phyloP scores from a whole-genome alignment of 2,329 filamentous ascomycete species.

The Fusarium irregulare region DNA sequence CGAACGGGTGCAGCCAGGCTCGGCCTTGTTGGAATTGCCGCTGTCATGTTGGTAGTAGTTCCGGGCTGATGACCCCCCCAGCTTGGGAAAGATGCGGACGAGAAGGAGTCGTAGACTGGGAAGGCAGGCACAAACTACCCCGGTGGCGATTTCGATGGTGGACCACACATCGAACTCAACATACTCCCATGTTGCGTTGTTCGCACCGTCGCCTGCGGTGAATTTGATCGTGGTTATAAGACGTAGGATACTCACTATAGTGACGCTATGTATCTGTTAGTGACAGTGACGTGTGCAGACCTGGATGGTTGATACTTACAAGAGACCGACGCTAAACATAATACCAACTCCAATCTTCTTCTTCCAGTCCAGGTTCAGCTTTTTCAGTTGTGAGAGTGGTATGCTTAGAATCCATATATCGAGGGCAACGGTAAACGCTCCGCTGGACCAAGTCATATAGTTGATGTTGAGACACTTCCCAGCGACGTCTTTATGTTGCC shows the following conservation, averaged over 20 bases:
- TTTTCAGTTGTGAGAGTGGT: background rate
- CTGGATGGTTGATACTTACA: background rate
- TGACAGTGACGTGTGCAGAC: rapidly evolving
- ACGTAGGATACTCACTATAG: background rate
- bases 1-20: rapidly evolving
- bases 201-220: background rate
- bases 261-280: background rate
- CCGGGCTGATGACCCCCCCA: background rate
- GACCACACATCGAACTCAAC: background rate
- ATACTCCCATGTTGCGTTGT: background rate
- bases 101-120: background rate
- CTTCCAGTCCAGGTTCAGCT: background rate
- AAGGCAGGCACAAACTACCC: background rate
- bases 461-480: background rate
- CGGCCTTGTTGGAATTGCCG: background rate
- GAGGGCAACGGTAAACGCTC: background rate
- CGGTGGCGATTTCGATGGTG: background rate
- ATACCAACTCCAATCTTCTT: background rate
- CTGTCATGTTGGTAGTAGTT: background rate
- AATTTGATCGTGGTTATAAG: background rate
- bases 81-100: background rate
- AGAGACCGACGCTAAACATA: background rate
- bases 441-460: background rate
- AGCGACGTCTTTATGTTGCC: background rate
- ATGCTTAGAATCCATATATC: background rate